phyloP scores from a whole-genome alignment of 148 eudicot species.

The Persicaria tinctoria region DNA sequence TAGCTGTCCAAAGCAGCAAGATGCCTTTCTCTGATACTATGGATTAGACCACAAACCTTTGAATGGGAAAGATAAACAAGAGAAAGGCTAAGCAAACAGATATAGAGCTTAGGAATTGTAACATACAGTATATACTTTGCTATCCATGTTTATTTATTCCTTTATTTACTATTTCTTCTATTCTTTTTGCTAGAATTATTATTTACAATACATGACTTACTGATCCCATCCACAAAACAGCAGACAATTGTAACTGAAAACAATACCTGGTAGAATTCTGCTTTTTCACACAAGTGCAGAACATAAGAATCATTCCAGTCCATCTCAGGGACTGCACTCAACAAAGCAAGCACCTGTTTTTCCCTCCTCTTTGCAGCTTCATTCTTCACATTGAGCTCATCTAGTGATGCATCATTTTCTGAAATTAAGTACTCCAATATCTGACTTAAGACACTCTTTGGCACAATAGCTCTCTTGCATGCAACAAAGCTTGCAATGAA shows the following conservation, averaged over 20 bases:
- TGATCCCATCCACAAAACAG: neutral
- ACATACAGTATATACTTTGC: neutral
- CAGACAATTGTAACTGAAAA: slow-evolving; percentile 3
- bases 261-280: slow-evolving; percentile 82
- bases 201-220: neutral
- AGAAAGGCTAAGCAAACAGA: slow-evolving; percentile 3
- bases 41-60: slow-evolving; percentile 84
- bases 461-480: slow-evolving; percentile 44
- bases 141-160: neutral
- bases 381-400: slow-evolving; percentile 22
- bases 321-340: slow-evolving; percentile 65
- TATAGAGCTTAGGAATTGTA: neutral
- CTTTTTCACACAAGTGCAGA: slow-evolving; percentile 58
- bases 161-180: neutral
- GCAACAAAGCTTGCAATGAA: slow-evolving; percentile 66
- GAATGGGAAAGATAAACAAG: slow-evolving; percentile 14
- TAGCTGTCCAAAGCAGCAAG: slow-evolving; percentile 81
- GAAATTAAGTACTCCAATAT: slow-evolving; percentile 72
- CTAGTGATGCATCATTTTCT: slow-evolving; percentile 35
- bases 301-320: slow-evolving; percentile 73
- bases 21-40: slow-evolving; percentile 52
- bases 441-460: slow-evolving; percentile 51
- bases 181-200: neutral
- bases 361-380: slow-evolving; percentile 50
- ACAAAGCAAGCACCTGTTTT: slow-evolving; percentile 66